Evolutionary conservation across 2,329 filamentous ascomycete species (phyloP), one percentile per base, ranked within the genome.

Genomic region (Fusarium camptoceras): DNA sequence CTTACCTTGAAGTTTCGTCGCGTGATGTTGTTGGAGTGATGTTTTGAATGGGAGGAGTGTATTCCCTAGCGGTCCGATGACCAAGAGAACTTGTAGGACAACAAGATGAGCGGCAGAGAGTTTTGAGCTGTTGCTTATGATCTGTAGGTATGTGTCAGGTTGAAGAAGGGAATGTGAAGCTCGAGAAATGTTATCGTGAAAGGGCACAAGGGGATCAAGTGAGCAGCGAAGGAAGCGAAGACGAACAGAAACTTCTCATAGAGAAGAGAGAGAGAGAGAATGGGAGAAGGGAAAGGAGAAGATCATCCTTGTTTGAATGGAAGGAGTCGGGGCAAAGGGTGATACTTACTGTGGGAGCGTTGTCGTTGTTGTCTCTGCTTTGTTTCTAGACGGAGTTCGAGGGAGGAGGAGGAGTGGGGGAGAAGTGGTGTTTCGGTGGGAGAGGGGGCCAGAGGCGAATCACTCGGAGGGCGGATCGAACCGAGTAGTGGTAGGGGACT

Each of bases 1-100:
- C 25, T 55, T 46, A 68, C 67, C 63, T 70, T 55, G 24, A 25
- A 10, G 57, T 27, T 34, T 27, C n/a, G 49, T 27, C 25, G 25
- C 25, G 24, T 25, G 44, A 27, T n/a, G 25, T n/a, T 15, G n/a
- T 46, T 15, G 30, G 49, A 43, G 22, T 27, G 48, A 20, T 51
- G 34, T 42, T 27, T 41, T 20, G 49, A 18, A 11, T 22, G 20
- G 8, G 9, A 51, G 25, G 18, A 18, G 25, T 28, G 18, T 47
- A 15, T 24, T 15, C 34, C 7, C 34, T 24, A 28, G 22, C 34
- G 34, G 24, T 15, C 9, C 34, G 20, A 41, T 15, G 18, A 51
- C 34, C n/a, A 51, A 37, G 24, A 28, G 34, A 20, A 25, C 49
- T 20, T 51, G n/a, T 28, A 27, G 18, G 14, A 20, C 9, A 25